Base-by-base conservation (phyloP, 2,329 filamentous ascomycete species). In the Arthroderma sp. region DNA sequence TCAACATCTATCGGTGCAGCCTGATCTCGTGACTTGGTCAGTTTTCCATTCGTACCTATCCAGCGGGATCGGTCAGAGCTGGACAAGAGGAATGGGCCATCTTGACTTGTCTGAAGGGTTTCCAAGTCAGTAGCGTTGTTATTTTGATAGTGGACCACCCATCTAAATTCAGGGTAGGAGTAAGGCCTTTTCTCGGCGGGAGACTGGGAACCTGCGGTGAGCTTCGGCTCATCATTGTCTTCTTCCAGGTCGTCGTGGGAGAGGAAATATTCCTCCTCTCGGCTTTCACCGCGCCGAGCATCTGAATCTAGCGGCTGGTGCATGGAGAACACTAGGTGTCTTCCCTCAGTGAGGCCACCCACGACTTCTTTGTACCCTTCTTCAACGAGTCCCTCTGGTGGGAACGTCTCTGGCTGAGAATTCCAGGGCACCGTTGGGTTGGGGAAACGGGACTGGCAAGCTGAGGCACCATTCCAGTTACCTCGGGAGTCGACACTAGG, bases 271-370 rank as follows among this genome's bases (percentile, higher is more conserved):
- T 43, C 45, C 6, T 36, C 31, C n/a, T 44, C 40, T 28, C 29
- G 28, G 29, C 43, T 37, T 15, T 27, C 38, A 15, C 9, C 32
- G 3, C 30, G 40, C n/a, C 27, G 70, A 70, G 11, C 54, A 59
- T n/a, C 68, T 68, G 31, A 60, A 59, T n/a, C 68, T 68, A 31
- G 60, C 56, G 44, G 60, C 56, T 52, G 29, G 15, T n/a, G 4
- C 74, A 72, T 22, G n/a, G 43, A 45, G 44, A 76, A 70, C 4
- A 70, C 68, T 9, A 77, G 62, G 51, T 70, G 75, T 11, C 72
- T 70, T 7, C 73, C 74, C 53, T 77, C 73, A 4, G 71, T 75
- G 28, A 77, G 58, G 22, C 66, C 61, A 1, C 74, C 73, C 2
- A 73, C 61, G 29, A 72, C 63, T 30, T 64, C 53, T 56, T 77